phyloP scores from a whole-genome alignment of 1,284 basidiomycete genomes.

The Kwoniella shivajii region DNA sequence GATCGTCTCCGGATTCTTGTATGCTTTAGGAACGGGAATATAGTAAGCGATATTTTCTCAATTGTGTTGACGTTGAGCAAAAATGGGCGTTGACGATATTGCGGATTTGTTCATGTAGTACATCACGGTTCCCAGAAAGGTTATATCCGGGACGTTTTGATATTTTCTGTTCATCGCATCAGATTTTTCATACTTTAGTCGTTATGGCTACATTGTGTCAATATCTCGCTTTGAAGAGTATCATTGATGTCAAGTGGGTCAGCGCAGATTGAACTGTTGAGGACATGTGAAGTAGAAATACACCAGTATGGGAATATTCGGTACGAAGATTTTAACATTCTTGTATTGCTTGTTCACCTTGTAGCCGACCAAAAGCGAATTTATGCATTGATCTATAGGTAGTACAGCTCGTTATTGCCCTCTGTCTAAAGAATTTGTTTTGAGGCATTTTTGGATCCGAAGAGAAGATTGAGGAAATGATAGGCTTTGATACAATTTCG shows the following conservation, averaged over 20 bases:
- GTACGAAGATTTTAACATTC: too few species aligned
- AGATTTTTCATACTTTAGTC: conserved; percentile 82
- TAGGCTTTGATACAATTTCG: neutral
- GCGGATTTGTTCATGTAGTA: conserved; percentile 57
- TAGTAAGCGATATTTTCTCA: conserved; percentile 65
- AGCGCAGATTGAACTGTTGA: neutral
- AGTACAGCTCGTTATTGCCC: too few species aligned
- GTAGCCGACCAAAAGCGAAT: neutral
- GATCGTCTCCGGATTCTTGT: conserved; percentile 64
- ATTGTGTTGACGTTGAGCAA: neutral
- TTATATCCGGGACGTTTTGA: conserved; percentile 78
- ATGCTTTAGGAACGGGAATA: conserved; percentile 73
- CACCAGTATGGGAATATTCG: too few species aligned
- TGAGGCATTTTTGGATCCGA: neutral
- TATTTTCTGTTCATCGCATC: conserved; percentile 74
- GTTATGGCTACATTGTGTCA: conserved; percentile 75
- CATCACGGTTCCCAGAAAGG: conserved; percentile 78
- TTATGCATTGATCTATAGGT: too few species aligned
- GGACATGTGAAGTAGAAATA: neutral
- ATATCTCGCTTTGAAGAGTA: conserved; percentile 58
- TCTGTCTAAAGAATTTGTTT: neutral
- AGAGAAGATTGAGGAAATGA: neutral
- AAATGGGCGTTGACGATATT: too few species aligned
- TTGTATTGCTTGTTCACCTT: neutral
- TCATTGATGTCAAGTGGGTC: too few species aligned